Conservation (phyloP, 148 eudicot genomes). For the Vaccinium darrowii region DNA sequence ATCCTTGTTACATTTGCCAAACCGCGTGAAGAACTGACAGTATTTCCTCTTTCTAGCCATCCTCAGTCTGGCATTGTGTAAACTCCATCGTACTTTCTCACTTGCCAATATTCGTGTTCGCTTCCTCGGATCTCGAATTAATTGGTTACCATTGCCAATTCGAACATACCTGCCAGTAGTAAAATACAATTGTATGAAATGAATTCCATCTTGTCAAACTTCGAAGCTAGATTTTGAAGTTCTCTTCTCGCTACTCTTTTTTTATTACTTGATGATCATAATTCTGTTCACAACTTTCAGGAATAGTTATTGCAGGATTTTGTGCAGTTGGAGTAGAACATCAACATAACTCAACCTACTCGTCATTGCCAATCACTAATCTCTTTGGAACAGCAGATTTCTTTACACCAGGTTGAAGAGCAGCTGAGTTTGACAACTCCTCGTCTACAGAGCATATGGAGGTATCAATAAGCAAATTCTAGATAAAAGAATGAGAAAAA, state of each 20-base stretch:
- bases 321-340: not conserved
- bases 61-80: constrained; percentile 83
- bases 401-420: constrained; percentile 38
- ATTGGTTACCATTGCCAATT: constrained; percentile 89
- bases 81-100: constrained; percentile 96
- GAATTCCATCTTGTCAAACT: not conserved
- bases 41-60: constrained; percentile 77
- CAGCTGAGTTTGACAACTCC: constrained; percentile 39
- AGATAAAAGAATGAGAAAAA: not conserved
- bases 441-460: constrained; percentile 47
- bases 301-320: not conserved
- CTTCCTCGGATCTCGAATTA: constrained; percentile 89
- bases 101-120: constrained; percentile 88
- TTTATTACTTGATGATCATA: not conserved
- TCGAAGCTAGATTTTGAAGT: not conserved
- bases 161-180: constrained; percentile 72
- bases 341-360: constrained; percentile 53
- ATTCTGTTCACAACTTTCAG: constrained; percentile 1
- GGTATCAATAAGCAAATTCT: constrained; percentile 14
- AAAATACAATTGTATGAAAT: not conserved
- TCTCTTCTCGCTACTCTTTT: not conserved
- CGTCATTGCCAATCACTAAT: constrained; percentile 75
- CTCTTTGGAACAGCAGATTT: constrained; percentile 79
- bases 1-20: constrained; percentile 92
- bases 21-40: constrained; percentile 94